phyloP scores from a whole-genome alignment of 148 eudicot species.

The Vaccinium darrowii region DNA sequence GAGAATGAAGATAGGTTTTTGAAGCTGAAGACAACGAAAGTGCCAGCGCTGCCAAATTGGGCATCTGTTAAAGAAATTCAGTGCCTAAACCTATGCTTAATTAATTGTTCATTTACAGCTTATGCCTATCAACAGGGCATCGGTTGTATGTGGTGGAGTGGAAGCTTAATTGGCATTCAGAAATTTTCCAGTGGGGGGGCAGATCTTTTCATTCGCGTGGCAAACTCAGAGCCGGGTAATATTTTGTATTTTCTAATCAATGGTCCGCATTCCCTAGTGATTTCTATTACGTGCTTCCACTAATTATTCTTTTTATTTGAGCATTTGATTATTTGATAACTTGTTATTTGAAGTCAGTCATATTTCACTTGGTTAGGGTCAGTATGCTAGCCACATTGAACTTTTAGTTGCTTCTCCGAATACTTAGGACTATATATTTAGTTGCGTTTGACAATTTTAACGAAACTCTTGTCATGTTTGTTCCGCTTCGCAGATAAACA shows the following conservation, averaged over 20 bases:
- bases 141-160: conserved; percentile 49
- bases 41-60: conserved; percentile 33
- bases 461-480: neutral
- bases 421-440: neutral
- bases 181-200: conserved; percentile 25
- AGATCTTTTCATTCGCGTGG: conserved; percentile 38
- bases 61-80: conserved; percentile 3
- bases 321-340: neutral
- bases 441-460: neutral
- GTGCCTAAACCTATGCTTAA: conserved; percentile 25
- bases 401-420: neutral
- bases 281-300: neutral
- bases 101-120: conserved; percentile 39
- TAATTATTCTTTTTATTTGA: neutral
- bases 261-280: neutral
- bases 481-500: neutral
- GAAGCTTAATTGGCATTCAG: conserved; percentile 36
- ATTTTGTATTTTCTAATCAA: neutral
- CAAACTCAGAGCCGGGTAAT: conserved; percentile 34
- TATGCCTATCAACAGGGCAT: conserved; percentile 33
- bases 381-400: neutral
- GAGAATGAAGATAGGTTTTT: conserved; percentile 38
- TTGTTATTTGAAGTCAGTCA: neutral
- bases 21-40: conserved; percentile 34
- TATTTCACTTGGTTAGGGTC: neutral